A percentile compares a stretch with the other conserved stretches of the same genome.
These are phyloP conservation scores for Globisporangium nunn DNA, from an alignment of 352 stramenopile species.

Conservation along the genomic window DNA sequence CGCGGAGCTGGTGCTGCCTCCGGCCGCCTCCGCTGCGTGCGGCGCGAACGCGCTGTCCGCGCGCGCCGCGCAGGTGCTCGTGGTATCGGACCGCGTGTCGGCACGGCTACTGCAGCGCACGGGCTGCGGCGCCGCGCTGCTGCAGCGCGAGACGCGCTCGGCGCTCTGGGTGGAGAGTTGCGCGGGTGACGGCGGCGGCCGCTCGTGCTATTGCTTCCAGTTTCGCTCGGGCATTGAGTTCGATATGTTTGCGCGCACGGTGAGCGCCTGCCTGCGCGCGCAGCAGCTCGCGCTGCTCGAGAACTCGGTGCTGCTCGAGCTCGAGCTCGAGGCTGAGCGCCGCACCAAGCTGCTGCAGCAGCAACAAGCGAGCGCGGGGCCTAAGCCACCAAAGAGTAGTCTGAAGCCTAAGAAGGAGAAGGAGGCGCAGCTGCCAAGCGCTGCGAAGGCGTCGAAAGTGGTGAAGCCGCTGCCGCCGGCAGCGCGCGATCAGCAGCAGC, in stretches of 20 bases:
- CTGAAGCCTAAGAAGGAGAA: too few species aligned
- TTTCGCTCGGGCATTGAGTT: constrained; percentile 52
- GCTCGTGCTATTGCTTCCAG: constrained; percentile 61
- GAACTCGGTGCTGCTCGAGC: constrained; percentile 44
- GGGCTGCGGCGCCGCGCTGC: constrained; percentile 28
- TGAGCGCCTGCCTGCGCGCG: constrained; percentile 26
- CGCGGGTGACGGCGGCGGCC: not conserved
- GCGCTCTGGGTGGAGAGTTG: constrained; percentile 32
- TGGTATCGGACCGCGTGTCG: constrained; percentile 47
- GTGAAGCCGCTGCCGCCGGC: too few species aligned
- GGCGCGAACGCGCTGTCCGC: constrained; percentile 8
- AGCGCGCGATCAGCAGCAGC: too few species aligned
- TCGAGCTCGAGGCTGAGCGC: constrained; percentile 33
- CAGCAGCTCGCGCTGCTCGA: constrained; percentile 41
- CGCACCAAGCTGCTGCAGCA: too few species aligned
- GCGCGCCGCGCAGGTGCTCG: constrained; percentile 32
- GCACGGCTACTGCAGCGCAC: constrained; percentile 45
- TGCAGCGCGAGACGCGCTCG: constrained; percentile 33
- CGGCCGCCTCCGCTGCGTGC: constrained; percentile 3
- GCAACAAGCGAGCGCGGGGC: too few species aligned
- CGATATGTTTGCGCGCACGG: constrained; percentile 35
- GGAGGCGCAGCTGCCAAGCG: too few species aligned
- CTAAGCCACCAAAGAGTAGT: too few species aligned
- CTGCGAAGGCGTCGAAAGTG: too few species aligned
- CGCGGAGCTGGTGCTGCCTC: constrained; percentile 32